phyloP scores from a whole-genome alignment of 2,329 filamentous ascomycete genomes.

The Cordyceps cateniannulata region DNA sequence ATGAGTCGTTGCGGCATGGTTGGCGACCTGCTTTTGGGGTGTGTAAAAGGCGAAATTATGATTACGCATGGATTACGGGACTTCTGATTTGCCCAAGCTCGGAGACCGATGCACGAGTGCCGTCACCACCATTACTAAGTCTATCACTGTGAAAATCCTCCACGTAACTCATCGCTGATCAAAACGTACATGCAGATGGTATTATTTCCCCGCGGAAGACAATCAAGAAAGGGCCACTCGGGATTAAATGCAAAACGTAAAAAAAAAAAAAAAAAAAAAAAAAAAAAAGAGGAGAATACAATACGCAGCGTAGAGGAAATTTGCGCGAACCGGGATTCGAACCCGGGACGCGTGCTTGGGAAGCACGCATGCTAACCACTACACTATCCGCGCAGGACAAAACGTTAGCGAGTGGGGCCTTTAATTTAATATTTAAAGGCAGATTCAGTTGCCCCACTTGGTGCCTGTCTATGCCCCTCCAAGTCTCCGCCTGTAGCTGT shows the following conservation, averaged over 20 bases:
- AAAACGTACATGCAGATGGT: not conserved
- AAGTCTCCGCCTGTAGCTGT: not conserved
- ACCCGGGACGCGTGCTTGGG: constrained; percentile 15
- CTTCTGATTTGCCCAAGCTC: constrained; percentile 11
- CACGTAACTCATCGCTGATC: not conserved
- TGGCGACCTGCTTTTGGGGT: not conserved
- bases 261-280: not conserved
- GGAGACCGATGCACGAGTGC: constrained; percentile 11
- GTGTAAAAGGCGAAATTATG: not conserved
- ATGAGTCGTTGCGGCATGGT: constrained; percentile 8
- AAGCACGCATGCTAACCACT: constrained; percentile 15
- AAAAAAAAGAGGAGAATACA: not conserved
- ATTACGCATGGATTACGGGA: constrained; percentile 10
- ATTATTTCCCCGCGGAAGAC: not conserved
- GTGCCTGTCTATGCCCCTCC: constrained; percentile 1
- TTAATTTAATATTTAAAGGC: not conserved
- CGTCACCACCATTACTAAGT: constrained; percentile 10
- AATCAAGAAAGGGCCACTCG: too few species aligned
- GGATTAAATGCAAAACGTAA: too few species aligned
- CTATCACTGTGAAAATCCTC: not conserved
- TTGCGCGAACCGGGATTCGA: constrained; percentile 15
- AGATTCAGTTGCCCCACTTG: not conserved
- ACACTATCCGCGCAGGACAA: constrained; percentile 14
- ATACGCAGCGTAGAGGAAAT: constrained; percentile 10
- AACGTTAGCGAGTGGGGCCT: not conserved